Conservation (phyloP, 805 yeast species). For the Kluyveromyces aestuarii region DNA sequence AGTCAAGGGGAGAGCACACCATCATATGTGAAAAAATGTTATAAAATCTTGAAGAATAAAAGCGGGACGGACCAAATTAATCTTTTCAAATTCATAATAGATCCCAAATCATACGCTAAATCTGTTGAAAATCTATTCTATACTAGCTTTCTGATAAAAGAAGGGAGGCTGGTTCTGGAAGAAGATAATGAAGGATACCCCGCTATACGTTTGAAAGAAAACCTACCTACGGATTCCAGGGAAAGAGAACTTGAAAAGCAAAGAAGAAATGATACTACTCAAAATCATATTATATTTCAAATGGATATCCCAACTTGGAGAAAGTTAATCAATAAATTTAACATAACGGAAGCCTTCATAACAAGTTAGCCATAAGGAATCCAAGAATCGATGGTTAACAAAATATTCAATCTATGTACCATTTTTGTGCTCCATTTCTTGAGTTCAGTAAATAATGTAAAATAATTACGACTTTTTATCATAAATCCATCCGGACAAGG, state of each 20-base stretch:
- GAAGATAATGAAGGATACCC: slow-evolving; percentile 43
- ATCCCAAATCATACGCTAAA: slow-evolving; percentile 70
- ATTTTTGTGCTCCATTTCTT: background rate
- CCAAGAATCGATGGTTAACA: too few species aligned
- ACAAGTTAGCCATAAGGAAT: background rate
- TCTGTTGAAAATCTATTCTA: slow-evolving; percentile 80
- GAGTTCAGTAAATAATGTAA: background rate
- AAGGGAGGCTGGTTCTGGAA: slow-evolving; percentile 52
- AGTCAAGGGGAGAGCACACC: slow-evolving; percentile 55
- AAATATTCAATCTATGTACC: too few species aligned
- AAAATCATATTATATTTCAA: slow-evolving; percentile 63
- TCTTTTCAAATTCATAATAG: slow-evolving; percentile 56
- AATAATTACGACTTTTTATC: background rate
- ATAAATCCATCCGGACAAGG: slow-evolving; percentile 43
- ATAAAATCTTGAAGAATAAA: slow-evolving; percentile 29
- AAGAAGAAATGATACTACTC: slow-evolving; percentile 21
- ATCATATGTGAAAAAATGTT: slow-evolving; percentile 49
- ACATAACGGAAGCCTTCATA: slow-evolving; percentile 48
- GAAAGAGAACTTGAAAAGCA: slow-evolving; percentile 17
- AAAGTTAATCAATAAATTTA: slow-evolving; percentile 40
- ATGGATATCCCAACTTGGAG: slow-evolving; percentile 63
- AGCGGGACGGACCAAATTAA: slow-evolving; percentile 36
- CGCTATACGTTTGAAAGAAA: slow-evolving; percentile 28
- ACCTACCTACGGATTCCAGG: slow-evolving; percentile 19
- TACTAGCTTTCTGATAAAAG: slow-evolving; percentile 70